phyloP scores from a whole-genome alignment of 176 grass and related monocot species.

The Raddia guianensis region DNA sequence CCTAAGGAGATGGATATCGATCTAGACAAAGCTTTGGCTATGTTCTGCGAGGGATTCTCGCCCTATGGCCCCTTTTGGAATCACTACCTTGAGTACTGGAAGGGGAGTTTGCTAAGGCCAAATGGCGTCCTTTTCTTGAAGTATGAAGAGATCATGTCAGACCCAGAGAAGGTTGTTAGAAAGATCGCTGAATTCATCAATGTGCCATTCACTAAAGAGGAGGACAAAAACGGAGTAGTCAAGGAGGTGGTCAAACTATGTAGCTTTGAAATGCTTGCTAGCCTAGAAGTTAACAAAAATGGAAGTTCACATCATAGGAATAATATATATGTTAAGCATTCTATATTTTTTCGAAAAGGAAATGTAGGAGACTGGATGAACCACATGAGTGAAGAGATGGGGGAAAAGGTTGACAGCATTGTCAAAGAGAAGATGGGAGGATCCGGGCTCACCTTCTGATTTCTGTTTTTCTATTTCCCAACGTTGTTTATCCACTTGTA shows the following conservation, averaged over 20 bases:
- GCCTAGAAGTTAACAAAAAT: background rate
- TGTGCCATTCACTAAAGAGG: background rate
- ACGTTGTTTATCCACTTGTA: no score
- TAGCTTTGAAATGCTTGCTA: background rate
- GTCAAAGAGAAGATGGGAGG: background rate
- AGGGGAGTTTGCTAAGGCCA: no score
- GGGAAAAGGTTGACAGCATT: background rate
- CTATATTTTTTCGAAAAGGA: background rate
- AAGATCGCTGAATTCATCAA: background rate
- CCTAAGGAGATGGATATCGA: background rate
- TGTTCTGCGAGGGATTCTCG: background rate
- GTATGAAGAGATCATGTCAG: background rate
- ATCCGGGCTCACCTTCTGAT: slow-evolving; percentile 1
- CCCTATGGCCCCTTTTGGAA: no score
- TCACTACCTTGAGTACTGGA: no score
- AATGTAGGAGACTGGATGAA: background rate
- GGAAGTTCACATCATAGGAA: background rate
- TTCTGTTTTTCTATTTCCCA: background rate
- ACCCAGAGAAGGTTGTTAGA: background rate
- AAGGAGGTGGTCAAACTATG: background rate
- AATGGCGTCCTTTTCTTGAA: background rate
- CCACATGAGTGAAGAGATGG: background rate
- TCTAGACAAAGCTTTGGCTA: background rate
- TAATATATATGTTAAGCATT: background rate
- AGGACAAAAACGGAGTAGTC: background rate